phyloP scores from a whole-genome alignment of 2,329 filamentous ascomycete species.

The Chrysosporium queenslandicum region DNA sequence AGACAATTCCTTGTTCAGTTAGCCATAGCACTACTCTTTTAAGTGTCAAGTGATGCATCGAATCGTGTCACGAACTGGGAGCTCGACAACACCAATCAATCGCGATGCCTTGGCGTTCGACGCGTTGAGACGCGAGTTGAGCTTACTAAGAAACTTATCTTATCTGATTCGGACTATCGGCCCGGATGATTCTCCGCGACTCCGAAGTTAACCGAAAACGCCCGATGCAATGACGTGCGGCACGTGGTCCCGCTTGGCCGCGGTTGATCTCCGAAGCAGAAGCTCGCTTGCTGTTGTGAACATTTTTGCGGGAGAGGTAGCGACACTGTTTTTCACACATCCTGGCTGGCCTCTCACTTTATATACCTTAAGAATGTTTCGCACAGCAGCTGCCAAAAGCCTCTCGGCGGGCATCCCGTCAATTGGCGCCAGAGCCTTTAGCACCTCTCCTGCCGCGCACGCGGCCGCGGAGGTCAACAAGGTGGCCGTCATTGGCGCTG shows the following conservation, averaged over 20 bases:
- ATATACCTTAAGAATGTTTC: slow-evolving; percentile 25
- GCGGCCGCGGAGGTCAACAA: slow-evolving; percentile 67
- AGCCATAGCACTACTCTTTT: too few relatives aligned
- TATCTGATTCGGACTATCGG: neutral
- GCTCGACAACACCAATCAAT: neutral
- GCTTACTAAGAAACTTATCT: slow-evolving; percentile 3
- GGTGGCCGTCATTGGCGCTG: slow-evolving; percentile 84
- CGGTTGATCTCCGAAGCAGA: neutral
- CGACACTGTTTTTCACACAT: neutral
- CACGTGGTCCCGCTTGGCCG: slow-evolving; percentile 10
- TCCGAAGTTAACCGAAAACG: slow-evolving; percentile 27
- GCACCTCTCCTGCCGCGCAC: slow-evolving; percentile 51
- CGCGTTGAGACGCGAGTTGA: slow-evolving; percentile 10
- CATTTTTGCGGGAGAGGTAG: neutral
- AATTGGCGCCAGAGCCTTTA: slow-evolving; percentile 51
- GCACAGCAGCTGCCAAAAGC: slow-evolving; percentile 26
- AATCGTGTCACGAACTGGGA: too few relatives aligned
- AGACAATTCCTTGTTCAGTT: neutral
- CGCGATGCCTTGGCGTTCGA: neutral
- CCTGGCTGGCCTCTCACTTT: neutral
- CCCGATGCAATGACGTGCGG: slow-evolving; percentile 20
- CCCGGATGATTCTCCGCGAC: slow-evolving; percentile 11
- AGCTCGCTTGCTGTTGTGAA: neutral
- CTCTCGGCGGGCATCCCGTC: slow-evolving; percentile 27
- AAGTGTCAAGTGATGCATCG: too few relatives aligned